phyloP scores from a whole-genome alignment of 805 yeast genomes.

The Maudiozyma serrabonitensis region DNA sequence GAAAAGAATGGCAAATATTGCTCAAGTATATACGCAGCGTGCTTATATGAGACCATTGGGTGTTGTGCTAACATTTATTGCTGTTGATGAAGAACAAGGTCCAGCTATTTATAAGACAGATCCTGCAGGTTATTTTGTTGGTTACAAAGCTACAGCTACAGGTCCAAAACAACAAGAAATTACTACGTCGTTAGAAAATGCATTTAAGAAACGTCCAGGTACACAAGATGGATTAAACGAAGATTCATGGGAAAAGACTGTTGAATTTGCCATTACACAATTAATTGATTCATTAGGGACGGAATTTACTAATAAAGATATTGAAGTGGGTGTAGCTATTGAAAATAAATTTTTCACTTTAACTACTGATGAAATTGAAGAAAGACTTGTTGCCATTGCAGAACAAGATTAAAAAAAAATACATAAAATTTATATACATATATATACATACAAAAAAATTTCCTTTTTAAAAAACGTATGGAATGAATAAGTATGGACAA shows the following conservation, averaged over 20 bases:
- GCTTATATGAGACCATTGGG: constrained; percentile 99
- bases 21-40: constrained; percentile 93
- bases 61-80: constrained; percentile 79
- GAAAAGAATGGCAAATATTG: constrained; percentile 89
- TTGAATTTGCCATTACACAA: constrained; percentile 80
- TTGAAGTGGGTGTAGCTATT: constrained; percentile 87
- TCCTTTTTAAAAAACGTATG: constrained; percentile 52
- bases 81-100: constrained; percentile 83
- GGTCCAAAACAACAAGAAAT: constrained; percentile 98
- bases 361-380: constrained; percentile 84
- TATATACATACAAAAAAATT: not conserved
- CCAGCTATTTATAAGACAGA: constrained; percentile 88
- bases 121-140: constrained; percentile 93
- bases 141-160: constrained; percentile 84
- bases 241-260: constrained; percentile 83
- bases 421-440: constrained; percentile 25
- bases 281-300: constrained; percentile 81
- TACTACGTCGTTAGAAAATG: constrained; percentile 79
- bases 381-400: constrained; percentile 86
- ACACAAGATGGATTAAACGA: constrained; percentile 12
- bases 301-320: constrained; percentile 86
- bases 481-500: constrained; percentile 89
- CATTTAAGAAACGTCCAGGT: constrained; percentile 53
- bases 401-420: constrained; percentile 55
- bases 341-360: constrained; percentile 61